Conservation (phyloP, 352 stramenopile genomes). For the Globisporangium paddicum region DNA sequence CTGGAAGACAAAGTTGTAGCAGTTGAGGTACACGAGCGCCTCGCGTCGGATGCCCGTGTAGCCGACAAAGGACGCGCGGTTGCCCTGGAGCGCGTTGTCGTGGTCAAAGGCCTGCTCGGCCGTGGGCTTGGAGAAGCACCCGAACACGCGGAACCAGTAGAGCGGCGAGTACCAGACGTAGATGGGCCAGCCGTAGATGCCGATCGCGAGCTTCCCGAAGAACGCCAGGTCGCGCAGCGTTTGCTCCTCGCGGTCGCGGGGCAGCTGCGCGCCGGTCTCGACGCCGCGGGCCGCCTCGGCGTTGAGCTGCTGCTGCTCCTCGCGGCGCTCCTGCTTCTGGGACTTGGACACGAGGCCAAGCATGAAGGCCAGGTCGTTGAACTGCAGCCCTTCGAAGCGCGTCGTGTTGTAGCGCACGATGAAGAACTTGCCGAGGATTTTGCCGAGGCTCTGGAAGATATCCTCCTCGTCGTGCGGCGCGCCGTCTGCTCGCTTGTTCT, state of each 20-base stretch:
- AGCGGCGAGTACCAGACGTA: conserved; percentile 74
- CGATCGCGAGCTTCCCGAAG: conserved; percentile 62
- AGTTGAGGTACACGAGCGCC: conserved; percentile 75
- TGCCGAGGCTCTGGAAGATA: conserved; percentile 61
- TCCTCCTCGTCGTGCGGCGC: conserved; percentile 45
- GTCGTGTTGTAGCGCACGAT: conserved; percentile 65
- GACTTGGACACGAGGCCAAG: conserved; percentile 58
- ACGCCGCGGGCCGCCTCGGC: conserved; percentile 19
- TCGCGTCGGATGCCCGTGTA: conserved; percentile 60
- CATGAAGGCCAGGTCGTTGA: conserved; percentile 70
- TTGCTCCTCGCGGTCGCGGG: conserved; percentile 31
- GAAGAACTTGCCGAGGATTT: conserved; percentile 70
- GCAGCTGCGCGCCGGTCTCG: conserved; percentile 28
- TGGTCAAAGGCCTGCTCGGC: conserved; percentile 49
- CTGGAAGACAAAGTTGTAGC: conserved; percentile 76
- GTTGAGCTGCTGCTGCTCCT: conserved; percentile 20
- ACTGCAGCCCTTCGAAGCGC: conserved; percentile 59
- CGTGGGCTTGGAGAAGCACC: conserved; percentile 42
- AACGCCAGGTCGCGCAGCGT: conserved; percentile 50
- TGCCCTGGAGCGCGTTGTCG: conserved; percentile 53
- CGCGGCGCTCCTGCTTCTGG: conserved; percentile 45
- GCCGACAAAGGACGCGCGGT: conserved; percentile 61
- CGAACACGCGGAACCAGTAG: conserved; percentile 63
- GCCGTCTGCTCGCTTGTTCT: conserved; percentile 17
- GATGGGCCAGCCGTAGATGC: conserved; percentile 79